Base-by-base conservation (phyloP, 305 asterid genomes). In the Ruellia speciosa region DNA sequence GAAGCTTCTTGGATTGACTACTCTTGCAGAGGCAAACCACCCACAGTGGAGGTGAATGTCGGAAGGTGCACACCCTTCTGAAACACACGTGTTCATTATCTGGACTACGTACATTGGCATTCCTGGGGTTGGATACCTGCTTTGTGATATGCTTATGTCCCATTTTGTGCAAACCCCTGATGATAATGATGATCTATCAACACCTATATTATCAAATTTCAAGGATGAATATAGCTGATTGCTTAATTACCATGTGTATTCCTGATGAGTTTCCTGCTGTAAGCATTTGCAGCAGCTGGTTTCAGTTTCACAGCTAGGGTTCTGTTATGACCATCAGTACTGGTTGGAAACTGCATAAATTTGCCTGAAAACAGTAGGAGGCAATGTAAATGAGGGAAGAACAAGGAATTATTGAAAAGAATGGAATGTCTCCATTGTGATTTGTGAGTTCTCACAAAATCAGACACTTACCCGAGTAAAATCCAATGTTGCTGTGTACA, bases 1-100 rank as follows among this genome's bases (percentile, higher is more conserved):
- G 77, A 84, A 81, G 17, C 56, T 60, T 15, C 15, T 67, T 18
- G 94, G 89, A 70, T 77, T 79, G 16, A 84, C 82, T 19, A 74
- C 48, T 43, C 78, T 76, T 41, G 87, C 81, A 0, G 82, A 81
- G 37, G 87, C 83, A 74, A 84, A 84, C 88, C 83, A 81, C 6
- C 85, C 89, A 56, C 87, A 84, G 56, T 58, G 64, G 51, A 84
- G 56, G 56, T 79, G 89, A 56, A 84, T 81, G 48, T 72, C 52
- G 0, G 89, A 81, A 63, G 88, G 86, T 17, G 77, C 73, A 62
- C 82, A 74, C 0, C 73, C 12, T 7, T 10, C 77, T 15, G 76
- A 56, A 14, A 69, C 65, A 50, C 94, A 79, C 0, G 87, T 78
- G 70, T 84, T 84, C 71, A 69, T 83, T 8, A 81, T 77, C 70